Evolutionary conservation across 2,329 filamentous ascomycete species (phyloP), one percentile per base, ranked within the genome.

Genomic region (Diaporthe ilicicola): DNA sequence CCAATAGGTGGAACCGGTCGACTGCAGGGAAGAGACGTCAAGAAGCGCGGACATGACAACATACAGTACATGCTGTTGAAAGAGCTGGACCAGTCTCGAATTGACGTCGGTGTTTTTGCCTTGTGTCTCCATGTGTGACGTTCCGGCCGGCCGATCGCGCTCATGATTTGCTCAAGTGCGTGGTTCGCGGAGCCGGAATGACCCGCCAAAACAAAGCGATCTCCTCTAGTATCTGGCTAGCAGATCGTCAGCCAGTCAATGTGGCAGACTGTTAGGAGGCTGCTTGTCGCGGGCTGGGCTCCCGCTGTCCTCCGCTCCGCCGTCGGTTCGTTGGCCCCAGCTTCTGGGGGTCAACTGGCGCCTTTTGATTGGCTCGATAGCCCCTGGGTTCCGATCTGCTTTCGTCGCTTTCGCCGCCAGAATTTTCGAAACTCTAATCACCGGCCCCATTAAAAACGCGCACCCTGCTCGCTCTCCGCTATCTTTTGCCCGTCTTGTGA

Each of bases 361-460:
- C 9, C 7, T n/a, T 7, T 22, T 71, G n/a, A 22, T 54, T 48
- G 64, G 56, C 67, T 68, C 61, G 68, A 53, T 72, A 54, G 67
- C 73, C 72, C 70, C 73, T 32, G 29, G 59, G 50, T 74, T 74
- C 75, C 75, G 75, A 75, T 76, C 73, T 74, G 73, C 76, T 75
- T 76, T 76, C 75, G 75, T 67, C 48, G 34, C 65, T 39, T 59
- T 67, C 55, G 61, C 61, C 53, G 39, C 24, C 51, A 53, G 22
- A 61, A 67, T 64, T 64, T 64, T 64, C 59, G 59, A 64, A 64
- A 64, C 59, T 64, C 42, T 50, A 50, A 50, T 50, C 44, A 64
- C 19, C 44, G 24, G 59, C 55, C 22, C 65, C 51, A 46, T 67
- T 59, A 70, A 62, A 72, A 67, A 50, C 67, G 54, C 67, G 59